A percentile compares a stretch with the other conserved stretches of the same genome.
These are phyloP conservation scores for Paramecium tetraurelia DNA, from an alignment of 73 alveolate genomes.

Conservation along the genomic window DNA sequence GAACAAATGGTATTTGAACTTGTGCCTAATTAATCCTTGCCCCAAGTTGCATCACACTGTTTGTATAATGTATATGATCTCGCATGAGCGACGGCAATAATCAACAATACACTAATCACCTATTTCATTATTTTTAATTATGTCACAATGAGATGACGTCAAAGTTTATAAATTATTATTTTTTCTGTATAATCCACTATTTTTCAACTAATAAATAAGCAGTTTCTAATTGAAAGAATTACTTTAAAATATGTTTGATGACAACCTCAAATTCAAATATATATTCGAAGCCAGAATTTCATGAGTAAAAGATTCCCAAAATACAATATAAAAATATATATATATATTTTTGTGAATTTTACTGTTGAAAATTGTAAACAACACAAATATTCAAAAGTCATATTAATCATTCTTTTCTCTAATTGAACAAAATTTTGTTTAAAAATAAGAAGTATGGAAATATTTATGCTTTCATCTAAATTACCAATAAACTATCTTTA, in stretches of 20 bases:
- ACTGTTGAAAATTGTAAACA: too few relatives aligned
- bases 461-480: too few relatives aligned
- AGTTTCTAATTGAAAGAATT: neutral
- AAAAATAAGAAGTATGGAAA: too few relatives aligned
- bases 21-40: constrained; percentile 46
- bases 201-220: neutral
- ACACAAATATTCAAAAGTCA: too few relatives aligned
- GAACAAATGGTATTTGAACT: constrained; percentile 69
- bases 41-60: constrained; percentile 65
- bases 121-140: constrained; percentile 40
- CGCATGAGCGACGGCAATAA: constrained; percentile 43
- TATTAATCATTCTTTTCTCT: too few relatives aligned
- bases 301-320: too few relatives aligned
- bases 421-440: too few relatives aligned
- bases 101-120: constrained; percentile 24
- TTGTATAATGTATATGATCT: constrained; percentile 60
- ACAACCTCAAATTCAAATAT: too few relatives aligned
- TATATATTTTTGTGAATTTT: too few relatives aligned
- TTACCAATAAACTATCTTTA: too few relatives aligned
- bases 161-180: neutral
- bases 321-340: too few relatives aligned
- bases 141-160: neutral
- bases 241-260: neutral
- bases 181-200: neutral
- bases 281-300: too few relatives aligned